Conservation (phyloP, 352 stramenopile species). For the Globisporangium middletonii region DNA sequence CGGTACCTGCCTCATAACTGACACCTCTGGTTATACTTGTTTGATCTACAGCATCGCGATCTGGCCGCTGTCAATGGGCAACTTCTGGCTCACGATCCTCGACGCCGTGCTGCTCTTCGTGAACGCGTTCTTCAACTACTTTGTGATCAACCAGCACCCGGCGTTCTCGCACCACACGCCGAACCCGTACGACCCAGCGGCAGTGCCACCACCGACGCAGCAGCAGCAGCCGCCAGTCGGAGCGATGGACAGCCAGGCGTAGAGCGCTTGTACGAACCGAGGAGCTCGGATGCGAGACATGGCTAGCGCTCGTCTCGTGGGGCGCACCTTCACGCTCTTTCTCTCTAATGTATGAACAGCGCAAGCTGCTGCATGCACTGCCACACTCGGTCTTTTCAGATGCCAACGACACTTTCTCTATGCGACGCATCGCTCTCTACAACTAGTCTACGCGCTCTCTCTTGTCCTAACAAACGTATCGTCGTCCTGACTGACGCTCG, state of each 20-base stretch:
- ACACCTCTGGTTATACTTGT: not conserved
- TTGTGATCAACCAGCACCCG: conserved; percentile 79
- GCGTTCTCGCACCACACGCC: conserved; percentile 40
- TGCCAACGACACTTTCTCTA: not conserved
- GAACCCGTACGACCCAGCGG: conserved; percentile 3
- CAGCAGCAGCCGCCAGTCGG: conserved; percentile 7
- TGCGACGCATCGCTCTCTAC: not conserved
- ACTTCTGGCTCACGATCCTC: conserved; percentile 86
- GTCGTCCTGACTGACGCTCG: too few relatives aligned
- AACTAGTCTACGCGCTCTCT: not conserved
- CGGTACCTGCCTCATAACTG: not conserved
- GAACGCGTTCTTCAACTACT: conserved; percentile 91
- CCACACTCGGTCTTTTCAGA: not conserved
- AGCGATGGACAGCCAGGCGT: conserved; percentile 8
- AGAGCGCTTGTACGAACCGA: too few relatives aligned
- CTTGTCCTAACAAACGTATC: too few relatives aligned
- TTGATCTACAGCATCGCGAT: conserved; percentile 55
- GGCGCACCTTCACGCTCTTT: too few relatives aligned
- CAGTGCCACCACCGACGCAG: conserved; percentile 1
- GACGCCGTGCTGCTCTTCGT: conserved; percentile 84
- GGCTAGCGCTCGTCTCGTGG: not conserved
- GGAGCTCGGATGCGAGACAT: not conserved
- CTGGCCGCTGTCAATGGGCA: conserved; percentile 87
- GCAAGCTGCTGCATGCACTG: not conserved
- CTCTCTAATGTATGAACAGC: too few relatives aligned